phyloP scores from a whole-genome alignment of 495 filamentous ascomycete species.

The Aspergillus funiculosus region DNA sequence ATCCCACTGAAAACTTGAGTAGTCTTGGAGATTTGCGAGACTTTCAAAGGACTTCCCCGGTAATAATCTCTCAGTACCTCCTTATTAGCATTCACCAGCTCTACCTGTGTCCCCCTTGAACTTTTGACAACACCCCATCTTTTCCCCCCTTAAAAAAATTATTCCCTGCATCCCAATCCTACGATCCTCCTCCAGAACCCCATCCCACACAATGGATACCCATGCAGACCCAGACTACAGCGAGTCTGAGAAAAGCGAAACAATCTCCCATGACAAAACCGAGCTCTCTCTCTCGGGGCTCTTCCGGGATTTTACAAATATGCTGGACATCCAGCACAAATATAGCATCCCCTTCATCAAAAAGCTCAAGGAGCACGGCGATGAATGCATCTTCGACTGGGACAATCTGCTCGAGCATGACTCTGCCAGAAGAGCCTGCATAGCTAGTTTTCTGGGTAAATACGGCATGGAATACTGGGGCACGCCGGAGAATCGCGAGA shows the following conservation, averaged over 20 bases:
- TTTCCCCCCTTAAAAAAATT: not conserved
- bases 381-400: constrained; percentile 5
- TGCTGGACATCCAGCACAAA: constrained; percentile 7
- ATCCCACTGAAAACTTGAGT: no score
- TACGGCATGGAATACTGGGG: constrained; percentile 13
- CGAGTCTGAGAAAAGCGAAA: no score
- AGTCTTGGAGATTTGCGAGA: no score
- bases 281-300: not conserved
- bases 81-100: no score
- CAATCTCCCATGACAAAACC: no score
- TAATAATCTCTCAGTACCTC: no score
- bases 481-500: constrained; percentile 2
- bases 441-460: constrained; percentile 1
- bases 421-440: not conserved
- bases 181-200: not conserved
- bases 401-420: constrained; percentile 1
- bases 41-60: no score
- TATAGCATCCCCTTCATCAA: constrained; percentile 7
- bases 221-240: no score
- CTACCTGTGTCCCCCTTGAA: no score
- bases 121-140: not conserved
- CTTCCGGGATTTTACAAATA: constrained; percentile 12
- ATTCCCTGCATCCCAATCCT: not conserved
- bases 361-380: not conserved
- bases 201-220: constrained; percentile 1